These are phyloP conservation scores for Fremontodendron californicum DNA, from an alignment of 345 rosid genomes.

Conservation along the genomic window DNA sequence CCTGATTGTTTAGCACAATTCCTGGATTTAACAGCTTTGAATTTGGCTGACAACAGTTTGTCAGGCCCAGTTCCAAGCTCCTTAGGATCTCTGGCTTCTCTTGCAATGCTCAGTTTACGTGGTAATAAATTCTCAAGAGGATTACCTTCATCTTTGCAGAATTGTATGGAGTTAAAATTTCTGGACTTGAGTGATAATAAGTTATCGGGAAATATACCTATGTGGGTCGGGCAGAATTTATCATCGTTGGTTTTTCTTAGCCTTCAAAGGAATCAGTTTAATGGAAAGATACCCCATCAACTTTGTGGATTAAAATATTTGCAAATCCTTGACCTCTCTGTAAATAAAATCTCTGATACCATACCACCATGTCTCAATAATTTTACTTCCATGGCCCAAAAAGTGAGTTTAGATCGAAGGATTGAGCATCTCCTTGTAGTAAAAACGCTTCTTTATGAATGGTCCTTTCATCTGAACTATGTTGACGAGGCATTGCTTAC, in stretches of 20 bases:
- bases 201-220: not conserved
- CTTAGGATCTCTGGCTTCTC: not conserved
- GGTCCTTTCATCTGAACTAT: not conserved
- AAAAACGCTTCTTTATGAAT: too few relatives aligned
- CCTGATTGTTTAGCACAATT: not conserved
- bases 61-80: not conserved
- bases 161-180: not conserved
- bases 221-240: not conserved
- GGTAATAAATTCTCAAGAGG: not conserved
- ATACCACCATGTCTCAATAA: not conserved
- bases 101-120: not conserved
- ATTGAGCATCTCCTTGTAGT: not conserved
- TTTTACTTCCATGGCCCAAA: not conserved
- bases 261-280: not conserved
- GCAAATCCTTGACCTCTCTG: not conserved
- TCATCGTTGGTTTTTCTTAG: not conserved
- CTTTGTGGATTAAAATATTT: not conserved
- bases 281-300: not conserved
- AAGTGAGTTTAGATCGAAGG: not conserved
- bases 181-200: not conserved
- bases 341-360: not conserved
- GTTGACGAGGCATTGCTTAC: conserved; percentile 18
- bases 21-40: not conserved
- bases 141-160: not conserved
- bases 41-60: not conserved